Evolutionary conservation across 1,139 yeast species (phyloP), one percentile per base, ranked within the genome.

Genomic region (Magnusiomyces magnusii): DNA sequence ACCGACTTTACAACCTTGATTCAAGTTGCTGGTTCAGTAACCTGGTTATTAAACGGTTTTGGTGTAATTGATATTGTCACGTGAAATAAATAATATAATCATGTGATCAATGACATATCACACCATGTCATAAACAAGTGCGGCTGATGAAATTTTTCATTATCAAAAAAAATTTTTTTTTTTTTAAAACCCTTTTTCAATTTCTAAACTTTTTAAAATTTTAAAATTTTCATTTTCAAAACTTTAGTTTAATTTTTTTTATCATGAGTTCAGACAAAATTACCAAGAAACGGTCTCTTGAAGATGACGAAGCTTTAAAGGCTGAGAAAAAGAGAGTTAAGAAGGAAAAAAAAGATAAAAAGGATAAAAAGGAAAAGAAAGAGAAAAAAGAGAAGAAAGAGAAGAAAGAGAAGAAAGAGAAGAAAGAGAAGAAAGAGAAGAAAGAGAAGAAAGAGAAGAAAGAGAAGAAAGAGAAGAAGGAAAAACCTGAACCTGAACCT

Each of bases 391-490:
- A 61, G 27, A 65, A 63, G 51, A 58, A 61, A 54, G 61, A 61
- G n/a, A 61, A 62, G 60, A 65, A 65, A 57, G 68, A 62, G 21
- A 58, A 61, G 58, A 62, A 64, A 58, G 64, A 59, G 2, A 57
- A 59, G 59, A 59, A 57, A 57, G 58, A 57, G 3, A 59, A 63
- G 60, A 67, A 67, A 60, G 65, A 64, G 21, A 62, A 65, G 62
- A 62, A 64, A 54, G 71, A 71, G 57, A 78, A 80, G 72, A 77
- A 79, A 65, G 74, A 75, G 3, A 75, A 77, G 74, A 76, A 75
- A 67, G 78, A 80, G 21, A 77, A 79, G 75, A 75, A 76, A 67
- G 78, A 77, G 2, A 78, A 81, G 72, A 74, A 75, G 63, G 78
- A 77, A 15, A 65, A 68, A 65, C 63, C 61, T 58, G 67, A 68